Conservation (phyloP, 2,329 filamentous ascomycete genomes). For the Emmonsia crescens region DNA sequence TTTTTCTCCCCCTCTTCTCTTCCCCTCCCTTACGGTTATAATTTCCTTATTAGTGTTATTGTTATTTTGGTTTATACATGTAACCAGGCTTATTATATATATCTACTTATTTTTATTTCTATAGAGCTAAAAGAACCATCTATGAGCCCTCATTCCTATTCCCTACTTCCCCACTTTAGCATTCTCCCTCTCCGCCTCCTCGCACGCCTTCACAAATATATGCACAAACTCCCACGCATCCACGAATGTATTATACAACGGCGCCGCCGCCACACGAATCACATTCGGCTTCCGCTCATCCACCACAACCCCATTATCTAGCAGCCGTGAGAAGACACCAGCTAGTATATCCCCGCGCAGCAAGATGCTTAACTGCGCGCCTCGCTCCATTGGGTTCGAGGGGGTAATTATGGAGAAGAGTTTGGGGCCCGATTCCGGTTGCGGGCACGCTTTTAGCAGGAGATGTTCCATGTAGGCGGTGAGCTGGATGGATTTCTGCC, state of each 20-base stretch:
- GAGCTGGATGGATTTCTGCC: constrained; percentile 59
- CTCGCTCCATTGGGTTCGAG: constrained; percentile 53
- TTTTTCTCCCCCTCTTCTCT: not conserved
- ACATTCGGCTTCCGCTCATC: constrained; percentile 82
- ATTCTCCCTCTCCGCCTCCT: constrained; percentile 22
- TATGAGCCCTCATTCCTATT: too few species aligned
- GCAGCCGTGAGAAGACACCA: constrained; percentile 51
- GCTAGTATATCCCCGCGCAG: constrained; percentile 60
- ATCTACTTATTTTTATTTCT: not conserved
- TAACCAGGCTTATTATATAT: not conserved
- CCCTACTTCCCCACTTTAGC: not conserved
- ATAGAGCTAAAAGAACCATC: too few species aligned
- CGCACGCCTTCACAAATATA: constrained; percentile 42
- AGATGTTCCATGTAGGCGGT: constrained; percentile 68
- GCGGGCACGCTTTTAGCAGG: constrained; percentile 29
- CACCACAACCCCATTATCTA: constrained; percentile 60
- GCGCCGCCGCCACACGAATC: constrained; percentile 70
- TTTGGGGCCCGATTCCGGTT: constrained; percentile 8
- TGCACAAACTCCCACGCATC: constrained; percentile 57
- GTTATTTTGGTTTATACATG: not conserved
- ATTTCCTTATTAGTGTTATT: not conserved
- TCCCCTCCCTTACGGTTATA: not conserved
- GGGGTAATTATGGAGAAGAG: constrained; percentile 59
- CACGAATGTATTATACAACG: constrained; percentile 69
- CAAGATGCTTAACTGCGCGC: constrained; percentile 67